Evolutionary conservation across 2,329 filamentous ascomycete genomes (phyloP).

Genomic region (Escovopsis sp.): DNA sequence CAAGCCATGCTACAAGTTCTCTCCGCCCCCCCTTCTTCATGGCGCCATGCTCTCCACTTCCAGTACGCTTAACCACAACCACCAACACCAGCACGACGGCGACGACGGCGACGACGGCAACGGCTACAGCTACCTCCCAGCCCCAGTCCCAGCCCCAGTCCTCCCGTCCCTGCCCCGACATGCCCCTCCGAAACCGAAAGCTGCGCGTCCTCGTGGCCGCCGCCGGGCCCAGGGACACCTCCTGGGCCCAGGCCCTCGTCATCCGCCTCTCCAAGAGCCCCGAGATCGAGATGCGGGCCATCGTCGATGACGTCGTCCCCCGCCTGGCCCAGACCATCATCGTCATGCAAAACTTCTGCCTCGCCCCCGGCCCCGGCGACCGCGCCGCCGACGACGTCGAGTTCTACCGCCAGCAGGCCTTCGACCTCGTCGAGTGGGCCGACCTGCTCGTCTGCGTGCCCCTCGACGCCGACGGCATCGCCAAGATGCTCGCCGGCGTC

Average conservation of each 20-base stretch:
- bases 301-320: slow-evolving; percentile 50
- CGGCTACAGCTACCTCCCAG: too few relatives aligned
- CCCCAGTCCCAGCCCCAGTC: slow-evolving; percentile 4
- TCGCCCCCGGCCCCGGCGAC: slow-evolving; percentile 16
- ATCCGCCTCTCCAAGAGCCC: slow-evolving; percentile 50
- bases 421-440: slow-evolving; percentile 70
- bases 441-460: slow-evolving; percentile 74
- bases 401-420: slow-evolving; percentile 34
- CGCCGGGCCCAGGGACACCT: slow-evolving; percentile 48
- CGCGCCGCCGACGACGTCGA: slow-evolving; percentile 34
- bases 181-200: slow-evolving; percentile 25
- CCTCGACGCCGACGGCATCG: slow-evolving; percentile 69
- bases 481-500: slow-evolving; percentile 75
- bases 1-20: slow-evolving; percentile 1
- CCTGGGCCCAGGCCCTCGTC: slow-evolving; percentile 50
- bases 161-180: slow-evolving; percentile 24
- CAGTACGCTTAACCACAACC: slow-evolving; percentile 16
- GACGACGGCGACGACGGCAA: slow-evolving; percentile 7
- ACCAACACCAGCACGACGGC: too few relatives aligned
- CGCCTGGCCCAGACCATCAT: slow-evolving; percentile 48
- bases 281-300: slow-evolving; percentile 44
- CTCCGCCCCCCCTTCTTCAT: slow-evolving; percentile 13
- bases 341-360: slow-evolving; percentile 38
- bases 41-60: slow-evolving; percentile 17
- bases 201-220: slow-evolving; percentile 49